Evolutionary conservation across 768 basidiomycete genomes (phyloP).

Genomic region (Hirschioporus abietinus): DNA sequence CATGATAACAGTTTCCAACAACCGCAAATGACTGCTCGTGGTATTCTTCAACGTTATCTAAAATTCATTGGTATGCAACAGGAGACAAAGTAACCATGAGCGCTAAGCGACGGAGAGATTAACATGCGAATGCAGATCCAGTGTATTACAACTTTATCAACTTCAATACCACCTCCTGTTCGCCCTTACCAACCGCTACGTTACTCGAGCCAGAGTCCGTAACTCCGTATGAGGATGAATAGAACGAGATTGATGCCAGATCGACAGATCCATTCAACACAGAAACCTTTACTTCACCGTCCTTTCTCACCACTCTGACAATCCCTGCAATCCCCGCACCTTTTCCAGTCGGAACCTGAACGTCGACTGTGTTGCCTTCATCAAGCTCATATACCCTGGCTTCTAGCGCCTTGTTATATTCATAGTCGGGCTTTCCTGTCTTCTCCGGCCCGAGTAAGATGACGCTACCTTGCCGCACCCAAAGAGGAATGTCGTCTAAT

Average conservation of each 20-base stretch:
- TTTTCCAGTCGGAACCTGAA: conserved; percentile 39
- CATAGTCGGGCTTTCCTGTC: conserved; percentile 55
- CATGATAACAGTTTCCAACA: too few species aligned
- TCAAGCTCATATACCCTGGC: conserved; percentile 48
- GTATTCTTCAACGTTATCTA: too few species aligned
- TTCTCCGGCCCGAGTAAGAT: conserved; percentile 52
- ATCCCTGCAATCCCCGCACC: conserved; percentile 36
- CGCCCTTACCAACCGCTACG: not conserved
- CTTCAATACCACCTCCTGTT: not conserved
- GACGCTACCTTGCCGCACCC: conserved; percentile 54
- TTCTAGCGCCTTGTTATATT: conserved; percentile 43
- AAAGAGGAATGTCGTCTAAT: conserved; percentile 60
- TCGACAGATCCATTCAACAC: conserved; percentile 11
- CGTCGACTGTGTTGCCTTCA: conserved; percentile 34
- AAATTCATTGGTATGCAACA: not conserved
- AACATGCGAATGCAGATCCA: not conserved
- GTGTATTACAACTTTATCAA: not conserved
- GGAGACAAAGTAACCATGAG: not conserved
- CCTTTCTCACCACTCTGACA: conserved; percentile 31
- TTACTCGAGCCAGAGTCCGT: not conserved
- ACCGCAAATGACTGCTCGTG: too few species aligned
- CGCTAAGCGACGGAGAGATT: not conserved
- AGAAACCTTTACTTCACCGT: conserved; percentile 26
- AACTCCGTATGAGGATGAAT: not conserved
- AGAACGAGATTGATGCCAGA: conserved; percentile 8